phyloP scores from a whole-genome alignment of 805 yeast genomes.

The Candida germanica region DNA sequence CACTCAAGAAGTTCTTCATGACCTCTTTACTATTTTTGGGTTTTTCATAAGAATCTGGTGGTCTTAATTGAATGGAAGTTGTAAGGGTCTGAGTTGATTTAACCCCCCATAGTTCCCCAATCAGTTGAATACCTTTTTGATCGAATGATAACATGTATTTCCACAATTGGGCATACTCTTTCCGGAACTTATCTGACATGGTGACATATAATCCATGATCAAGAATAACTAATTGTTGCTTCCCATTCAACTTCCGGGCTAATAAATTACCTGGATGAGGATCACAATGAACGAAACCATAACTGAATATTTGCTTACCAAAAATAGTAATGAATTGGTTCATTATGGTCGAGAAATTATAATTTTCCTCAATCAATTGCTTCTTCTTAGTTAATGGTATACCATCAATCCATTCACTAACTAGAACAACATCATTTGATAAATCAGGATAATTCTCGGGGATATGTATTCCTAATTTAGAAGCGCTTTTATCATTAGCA shows the following conservation, averaged over 20 bases:
- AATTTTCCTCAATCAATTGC: slow-evolving; percentile 37
- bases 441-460: slow-evolving; percentile 50
- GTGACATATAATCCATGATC: slow-evolving; percentile 74
- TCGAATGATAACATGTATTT: slow-evolving; percentile 55
- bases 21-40: slow-evolving; percentile 32
- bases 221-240: slow-evolving; percentile 60
- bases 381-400: slow-evolving; percentile 49
- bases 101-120: slow-evolving; percentile 66
- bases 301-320: slow-evolving; percentile 58
- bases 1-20: slow-evolving; percentile 55
- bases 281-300: slow-evolving; percentile 71
- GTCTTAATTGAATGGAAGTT: slow-evolving; percentile 50
- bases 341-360: slow-evolving; percentile 43
- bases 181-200: slow-evolving; percentile 48
- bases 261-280: slow-evolving; percentile 82
- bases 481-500: slow-evolving; percentile 40
- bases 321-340: slow-evolving; percentile 48
- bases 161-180: slow-evolving; percentile 64
- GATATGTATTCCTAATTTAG: slow-evolving; percentile 43
- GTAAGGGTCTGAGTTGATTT: slow-evolving; percentile 62
- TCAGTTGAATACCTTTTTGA: slow-evolving; percentile 40
- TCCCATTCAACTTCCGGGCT: slow-evolving; percentile 39
- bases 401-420: slow-evolving; percentile 79
- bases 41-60: slow-evolving; percentile 28
- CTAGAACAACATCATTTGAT: slow-evolving; percentile 50